A percentile compares a stretch with the other conserved stretches of the same genome.
Evolutionary conservation across 495 filamentous ascomycete genomes (phyloP).

Genomic region (Penicillium herquei): DNA sequence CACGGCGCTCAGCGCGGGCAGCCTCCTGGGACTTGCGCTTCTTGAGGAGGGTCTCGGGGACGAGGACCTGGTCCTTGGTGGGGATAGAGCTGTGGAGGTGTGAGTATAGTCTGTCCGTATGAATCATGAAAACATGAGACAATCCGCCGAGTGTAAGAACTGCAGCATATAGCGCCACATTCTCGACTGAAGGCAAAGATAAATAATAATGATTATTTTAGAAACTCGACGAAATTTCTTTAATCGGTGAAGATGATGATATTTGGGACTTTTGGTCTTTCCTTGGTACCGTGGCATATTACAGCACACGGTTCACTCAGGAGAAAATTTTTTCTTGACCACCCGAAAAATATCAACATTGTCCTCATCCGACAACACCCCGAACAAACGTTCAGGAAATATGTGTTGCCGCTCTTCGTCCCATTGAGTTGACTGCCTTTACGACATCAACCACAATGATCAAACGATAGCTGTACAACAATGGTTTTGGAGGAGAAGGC

Average conservation of each 20-base stretch:
- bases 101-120: slow-evolving; percentile 72
- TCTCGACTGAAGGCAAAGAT: slow-evolving; percentile 64
- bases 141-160: slow-evolving; percentile 84
- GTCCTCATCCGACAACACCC: slow-evolving; percentile 81
- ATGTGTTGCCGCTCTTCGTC: slow-evolving; percentile 45
- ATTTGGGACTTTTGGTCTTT: slow-evolving; percentile 6
- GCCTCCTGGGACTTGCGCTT: slow-evolving; percentile 99
- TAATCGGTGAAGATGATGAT: slow-evolving; percentile 66
- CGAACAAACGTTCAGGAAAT: slow-evolving; percentile 62
- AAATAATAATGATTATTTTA: slow-evolving; percentile 5
- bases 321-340: slow-evolving; percentile 7
- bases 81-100: slow-evolving; percentile 72
- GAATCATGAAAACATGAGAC: slow-evolving; percentile 55
- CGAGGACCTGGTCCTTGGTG: slow-evolving; percentile 87
- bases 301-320: slow-evolving; percentile 29
- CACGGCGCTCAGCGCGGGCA: slow-evolving; percentile 80
- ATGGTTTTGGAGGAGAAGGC: slow-evolving; percentile 82
- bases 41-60: slow-evolving; percentile 98
- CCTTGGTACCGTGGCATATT: slow-evolving; percentile 32
- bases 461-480: slow-evolving; percentile 55
- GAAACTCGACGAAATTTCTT: slow-evolving; percentile 76
- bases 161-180: slow-evolving; percentile 85
- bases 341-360: slow-evolving; percentile 17
- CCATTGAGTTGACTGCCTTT: slow-evolving; percentile 18
- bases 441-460: slow-evolving; percentile 20